phyloP scores from a whole-genome alignment of 768 basidiomycete species.

The Naganishia vaughanmartiniae region DNA sequence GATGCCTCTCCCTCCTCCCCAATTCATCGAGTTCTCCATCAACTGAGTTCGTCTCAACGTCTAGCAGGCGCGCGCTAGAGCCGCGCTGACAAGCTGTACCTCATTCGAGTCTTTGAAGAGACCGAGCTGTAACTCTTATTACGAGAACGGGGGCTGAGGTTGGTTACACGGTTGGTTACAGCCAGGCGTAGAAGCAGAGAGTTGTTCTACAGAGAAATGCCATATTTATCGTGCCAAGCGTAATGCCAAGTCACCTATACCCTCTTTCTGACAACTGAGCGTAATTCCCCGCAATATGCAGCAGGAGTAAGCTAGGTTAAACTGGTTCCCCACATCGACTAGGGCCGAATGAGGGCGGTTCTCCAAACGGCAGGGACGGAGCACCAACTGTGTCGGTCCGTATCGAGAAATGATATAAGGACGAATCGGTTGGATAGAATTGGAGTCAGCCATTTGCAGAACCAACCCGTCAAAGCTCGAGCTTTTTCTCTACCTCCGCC shows the following conservation, averaged over 20 bases:
- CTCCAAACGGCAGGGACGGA: not conserved
- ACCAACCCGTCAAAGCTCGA: not conserved
- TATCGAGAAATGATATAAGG: conserved; percentile 17
- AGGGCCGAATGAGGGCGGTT: no score
- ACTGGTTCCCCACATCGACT: no score
- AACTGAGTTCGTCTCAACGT: no score
- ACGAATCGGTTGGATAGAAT: conserved; percentile 9
- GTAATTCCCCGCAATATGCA: not conserved
- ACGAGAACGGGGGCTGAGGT: not conserved
- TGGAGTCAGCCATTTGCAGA: not conserved
- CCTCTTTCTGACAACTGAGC: not conserved
- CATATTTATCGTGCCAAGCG: conserved; percentile 4
- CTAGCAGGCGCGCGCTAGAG: no score
- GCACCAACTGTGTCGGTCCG: not conserved
- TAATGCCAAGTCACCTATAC: not conserved
- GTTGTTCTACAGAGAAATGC: not conserved
- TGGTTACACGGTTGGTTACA: not conserved
- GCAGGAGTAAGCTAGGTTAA: not conserved
- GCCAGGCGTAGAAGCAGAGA: not conserved
- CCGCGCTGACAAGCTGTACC: no score
- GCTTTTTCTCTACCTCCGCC: conserved; percentile 2
- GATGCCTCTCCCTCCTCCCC: no score
- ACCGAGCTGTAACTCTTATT: no score
- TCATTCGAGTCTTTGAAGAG: no score
- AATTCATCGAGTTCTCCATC: no score